A percentile compares a stretch with the other conserved stretches of the same genome.
Conservation (phyloP, 495 filamentous ascomycete genomes). For the Aspergillus indologenus region DNA sequence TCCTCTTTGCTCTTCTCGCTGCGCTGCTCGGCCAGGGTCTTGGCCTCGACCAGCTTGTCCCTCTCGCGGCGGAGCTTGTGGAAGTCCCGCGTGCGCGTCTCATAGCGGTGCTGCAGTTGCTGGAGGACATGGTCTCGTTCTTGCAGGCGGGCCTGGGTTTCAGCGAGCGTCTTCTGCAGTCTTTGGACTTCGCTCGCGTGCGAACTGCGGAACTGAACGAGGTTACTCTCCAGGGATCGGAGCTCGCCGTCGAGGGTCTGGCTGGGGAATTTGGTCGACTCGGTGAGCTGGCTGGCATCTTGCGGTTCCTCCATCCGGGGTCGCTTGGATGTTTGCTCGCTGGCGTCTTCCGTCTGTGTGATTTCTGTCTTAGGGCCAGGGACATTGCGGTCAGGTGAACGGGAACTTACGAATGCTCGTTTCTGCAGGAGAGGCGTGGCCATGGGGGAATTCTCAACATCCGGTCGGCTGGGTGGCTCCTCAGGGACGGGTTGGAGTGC, state of each 20-base stretch:
- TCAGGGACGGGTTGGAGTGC: constrained; percentile 17
- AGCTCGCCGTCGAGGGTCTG: constrained; percentile 34
- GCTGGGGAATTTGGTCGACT: constrained; percentile 31
- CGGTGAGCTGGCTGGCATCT: constrained; percentile 34
- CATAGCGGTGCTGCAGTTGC: constrained; percentile 44
- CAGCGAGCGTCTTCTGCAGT: constrained; percentile 26
- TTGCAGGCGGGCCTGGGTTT: constrained; percentile 21
- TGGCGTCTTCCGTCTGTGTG: constrained; percentile 29
- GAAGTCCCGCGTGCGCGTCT: constrained; percentile 36
- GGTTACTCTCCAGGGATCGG: constrained; percentile 30
- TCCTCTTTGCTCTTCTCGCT: constrained; percentile 44
- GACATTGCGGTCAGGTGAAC: background rate
- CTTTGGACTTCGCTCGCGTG: constrained; percentile 32
- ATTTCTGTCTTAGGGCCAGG: constrained; percentile 6
- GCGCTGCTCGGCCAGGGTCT: constrained; percentile 29
- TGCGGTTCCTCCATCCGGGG: constrained; percentile 31
- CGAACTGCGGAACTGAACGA: constrained; percentile 34
- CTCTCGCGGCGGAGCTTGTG: constrained; percentile 39
- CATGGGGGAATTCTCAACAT: background rate
- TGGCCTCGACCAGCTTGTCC: constrained; percentile 25
- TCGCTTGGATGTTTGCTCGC: constrained; percentile 31
- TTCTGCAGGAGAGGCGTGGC: constrained; percentile 25
- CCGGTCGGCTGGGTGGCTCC: constrained; percentile 5
- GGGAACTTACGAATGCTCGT: constrained; percentile 33
- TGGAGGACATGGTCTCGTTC: constrained; percentile 30